These are phyloP conservation scores for Parastagonospora nodorum DNA, from an alignment of 2,329 filamentous ascomycete species.

Conservation along the genomic window DNA sequence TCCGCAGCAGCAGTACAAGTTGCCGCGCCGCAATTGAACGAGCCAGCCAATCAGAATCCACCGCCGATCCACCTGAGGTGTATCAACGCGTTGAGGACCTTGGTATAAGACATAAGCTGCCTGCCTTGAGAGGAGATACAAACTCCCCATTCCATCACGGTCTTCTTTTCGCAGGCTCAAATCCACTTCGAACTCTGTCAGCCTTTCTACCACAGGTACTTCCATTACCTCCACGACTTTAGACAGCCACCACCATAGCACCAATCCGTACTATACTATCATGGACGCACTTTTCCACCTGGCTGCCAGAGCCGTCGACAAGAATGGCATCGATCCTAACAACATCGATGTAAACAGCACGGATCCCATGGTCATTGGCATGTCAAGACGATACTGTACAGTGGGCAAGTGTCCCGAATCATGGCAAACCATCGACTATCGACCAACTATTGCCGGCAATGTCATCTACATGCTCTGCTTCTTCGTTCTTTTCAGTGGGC, in stretches of 20 bases:
- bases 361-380: conserved; percentile 17
- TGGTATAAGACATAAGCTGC: conserved; percentile 6
- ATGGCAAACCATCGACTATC: conserved; percentile 57
- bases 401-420: conserved; percentile 52
- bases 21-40: conserved; percentile 6
- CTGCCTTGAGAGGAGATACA: neutral
- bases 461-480: conserved; percentile 57
- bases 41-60: conserved; percentile 9
- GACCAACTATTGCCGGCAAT: conserved; percentile 57
- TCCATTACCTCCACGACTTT: neutral
- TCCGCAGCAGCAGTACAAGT: neutral
- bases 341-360: conserved; percentile 24
- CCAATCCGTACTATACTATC: neutral
- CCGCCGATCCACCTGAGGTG: neutral
- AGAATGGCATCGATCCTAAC: conserved; percentile 27
- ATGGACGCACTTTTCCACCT: conserved; percentile 10
- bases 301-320: conserved; percentile 8
- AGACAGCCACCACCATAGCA: neutral
- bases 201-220: neutral
- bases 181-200: neutral
- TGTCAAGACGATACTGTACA: conserved; percentile 27
- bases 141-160: neutral
- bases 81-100: neutral
- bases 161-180: neutral
- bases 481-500: conserved; percentile 52